Base-by-base conservation (phyloP, 441 rosid genomes). In the Melastoma candidum region DNA sequence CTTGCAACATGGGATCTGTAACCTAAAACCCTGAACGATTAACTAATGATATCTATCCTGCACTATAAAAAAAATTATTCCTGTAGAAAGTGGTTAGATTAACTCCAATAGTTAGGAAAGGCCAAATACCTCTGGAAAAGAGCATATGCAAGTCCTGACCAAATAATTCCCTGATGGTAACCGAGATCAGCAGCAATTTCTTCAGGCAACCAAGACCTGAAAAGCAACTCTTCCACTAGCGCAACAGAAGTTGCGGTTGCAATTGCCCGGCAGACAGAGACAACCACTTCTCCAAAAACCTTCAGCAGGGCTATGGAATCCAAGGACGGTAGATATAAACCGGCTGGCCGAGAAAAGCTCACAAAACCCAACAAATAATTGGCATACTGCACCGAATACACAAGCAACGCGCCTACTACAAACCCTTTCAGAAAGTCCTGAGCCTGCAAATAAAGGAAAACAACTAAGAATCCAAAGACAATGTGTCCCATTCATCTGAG, bases 201-300 rank as follows among this genome's bases (percentile, higher is more conserved):
- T 62, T 78, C 76, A 57, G 87, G 87, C 68, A 94, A 63, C 97
- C 96, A 89, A 44, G 97, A 78, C 59, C 96, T 79, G 65, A 94
- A 89, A 66, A 89, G 73, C 70, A 94, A 61, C 71, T 94, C 99
- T 72, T 89, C 97, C 60, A 83, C 94, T 49, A 87, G 62, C 65
- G 75, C 89, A 64, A 87, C 63, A 61, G 82, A 58, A 7, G 82
- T 69, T 49, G 94, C 95, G 2, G 87, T 73, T 63, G 76, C 39
- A 46, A 79, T 66, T 69, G 87, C 99, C 70, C 11, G 80, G 63
- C 65, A 65, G 60, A 73, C 69, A 64, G 85, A 60, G 53, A 72
- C 29, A 51, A 80, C 49, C 68, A 83, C 59, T 59, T 71, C 68
- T 12, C 62, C 73, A 55, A 44, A 67, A 51, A 68, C 77, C 68